phyloP scores from a whole-genome alignment of 768 basidiomycete species.

The Boletus bicolor region DNA sequence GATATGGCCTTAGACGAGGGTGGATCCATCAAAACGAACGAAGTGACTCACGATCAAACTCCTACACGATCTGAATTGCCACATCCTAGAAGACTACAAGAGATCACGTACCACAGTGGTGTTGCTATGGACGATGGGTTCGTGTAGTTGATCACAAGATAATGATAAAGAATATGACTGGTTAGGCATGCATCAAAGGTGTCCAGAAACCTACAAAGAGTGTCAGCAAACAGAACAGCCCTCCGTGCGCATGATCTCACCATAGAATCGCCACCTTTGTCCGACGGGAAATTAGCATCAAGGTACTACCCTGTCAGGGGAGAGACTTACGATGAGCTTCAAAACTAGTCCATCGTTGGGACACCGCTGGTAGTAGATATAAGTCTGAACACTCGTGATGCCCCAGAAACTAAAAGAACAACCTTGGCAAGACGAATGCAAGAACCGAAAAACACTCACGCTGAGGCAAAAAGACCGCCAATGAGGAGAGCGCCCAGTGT shows the following conservation, averaged over 20 bases:
- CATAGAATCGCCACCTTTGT: conserved; percentile 25
- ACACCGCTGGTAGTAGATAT: conserved; percentile 44
- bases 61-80: conserved; percentile 30
- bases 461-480: conserved; percentile 50
- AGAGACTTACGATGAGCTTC: conserved; percentile 37
- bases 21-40: background rate
- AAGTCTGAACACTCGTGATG: conserved; percentile 52
- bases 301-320: background rate
- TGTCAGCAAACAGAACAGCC: background rate
- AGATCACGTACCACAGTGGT: conserved; percentile 44
- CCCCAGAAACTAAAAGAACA: conserved; percentile 49
- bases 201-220: conserved; percentile 39
- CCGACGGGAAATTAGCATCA: conserved; percentile 37
- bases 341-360: conserved; percentile 33
- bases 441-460: conserved; percentile 35
- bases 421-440: background rate
- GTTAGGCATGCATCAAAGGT: conserved; percentile 54
- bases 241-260: background rate
- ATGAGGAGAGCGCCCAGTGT: conserved; percentile 55
- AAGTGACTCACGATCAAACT: conserved; percentile 45
- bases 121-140: conserved; percentile 41
- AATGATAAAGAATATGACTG: conserved; percentile 55
- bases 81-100: no score
- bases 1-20: background rate
- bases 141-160: conserved; percentile 54